Percentiles rank a stretch among this genome's conserved stretches.
These are phyloP conservation scores for Carex scoparia DNA, from an alignment of 176 grass and related monocot genomes.

Conservation along the genomic window DNA sequence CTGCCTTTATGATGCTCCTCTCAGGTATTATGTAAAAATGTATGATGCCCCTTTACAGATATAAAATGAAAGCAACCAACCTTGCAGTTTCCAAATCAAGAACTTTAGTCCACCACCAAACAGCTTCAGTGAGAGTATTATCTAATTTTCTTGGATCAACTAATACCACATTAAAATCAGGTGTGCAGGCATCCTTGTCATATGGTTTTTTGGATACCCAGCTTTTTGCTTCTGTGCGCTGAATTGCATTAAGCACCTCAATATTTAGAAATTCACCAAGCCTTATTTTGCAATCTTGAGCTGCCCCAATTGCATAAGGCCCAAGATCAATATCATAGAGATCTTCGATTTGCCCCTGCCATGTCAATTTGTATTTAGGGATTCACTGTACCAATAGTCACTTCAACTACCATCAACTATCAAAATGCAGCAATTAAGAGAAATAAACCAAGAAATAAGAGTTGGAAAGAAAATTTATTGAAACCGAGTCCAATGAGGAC, in stretches of 20 bases:
- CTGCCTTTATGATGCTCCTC: not conserved
- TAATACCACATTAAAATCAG: constrained; percentile 60
- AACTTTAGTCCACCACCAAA: constrained; percentile 54
- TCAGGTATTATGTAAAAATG: not conserved
- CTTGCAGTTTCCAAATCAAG: constrained; percentile 44
- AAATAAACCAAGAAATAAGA: not conserved
- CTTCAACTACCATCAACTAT: not conserved
- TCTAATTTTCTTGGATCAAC: constrained; percentile 58
- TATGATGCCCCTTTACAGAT: not conserved
- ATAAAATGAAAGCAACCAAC: constrained; percentile 25
- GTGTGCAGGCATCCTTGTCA: constrained; percentile 57
- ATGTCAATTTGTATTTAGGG: not conserved
- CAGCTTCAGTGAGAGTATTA: constrained; percentile 35
- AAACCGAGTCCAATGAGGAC: not conserved
- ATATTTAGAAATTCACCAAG: constrained; percentile 61
- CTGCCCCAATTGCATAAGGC: constrained; percentile 36
- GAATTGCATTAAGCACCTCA: constrained; percentile 65
- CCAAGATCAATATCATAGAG: constrained; percentile 52
- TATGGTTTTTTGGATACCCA: constrained; percentile 51
- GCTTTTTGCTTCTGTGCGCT: constrained; percentile 41
- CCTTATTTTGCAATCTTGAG: constrained; percentile 63
- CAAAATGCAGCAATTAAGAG: not conserved
- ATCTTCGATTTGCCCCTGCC: constrained; percentile 77
- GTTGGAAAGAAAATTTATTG: not conserved
- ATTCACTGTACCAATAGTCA: not conserved